phyloP scores from a whole-genome alignment of 371 early-diverging fungal species.

The Dinochytrium kinnereticum region DNA sequence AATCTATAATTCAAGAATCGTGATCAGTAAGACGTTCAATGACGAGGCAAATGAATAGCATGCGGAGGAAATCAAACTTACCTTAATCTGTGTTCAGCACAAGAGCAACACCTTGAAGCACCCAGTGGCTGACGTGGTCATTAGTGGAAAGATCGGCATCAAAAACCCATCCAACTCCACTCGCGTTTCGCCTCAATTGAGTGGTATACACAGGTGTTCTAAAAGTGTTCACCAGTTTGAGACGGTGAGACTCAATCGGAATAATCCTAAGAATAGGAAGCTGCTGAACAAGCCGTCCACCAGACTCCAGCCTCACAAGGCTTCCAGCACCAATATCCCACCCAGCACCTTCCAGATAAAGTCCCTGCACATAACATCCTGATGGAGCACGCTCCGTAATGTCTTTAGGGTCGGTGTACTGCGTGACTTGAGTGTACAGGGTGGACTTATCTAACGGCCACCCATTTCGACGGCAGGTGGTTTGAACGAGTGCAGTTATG shows the following conservation, averaged over 20 bases:
- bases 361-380: slow-evolving; percentile 61
- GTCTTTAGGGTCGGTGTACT: slow-evolving; percentile 53
- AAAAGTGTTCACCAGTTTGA: slow-evolving; percentile 64
- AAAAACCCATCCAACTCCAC: slow-evolving; percentile 66
- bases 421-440: slow-evolving; percentile 63
- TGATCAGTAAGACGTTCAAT: too few relatives aligned
- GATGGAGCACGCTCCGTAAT: slow-evolving; percentile 57
- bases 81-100: slow-evolving; percentile 58
- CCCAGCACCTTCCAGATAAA: slow-evolving; percentile 64
- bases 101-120: slow-evolving; percentile 62
- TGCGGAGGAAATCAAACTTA: too few relatives aligned
- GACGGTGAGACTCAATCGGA: slow-evolving; percentile 60
- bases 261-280: slow-evolving; percentile 65
- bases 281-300: slow-evolving; percentile 53
- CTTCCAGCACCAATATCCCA: slow-evolving; percentile 54
- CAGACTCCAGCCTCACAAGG: slow-evolving; percentile 54
- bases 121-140: slow-evolving; percentile 63
- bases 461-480: slow-evolving; percentile 60
- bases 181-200: slow-evolving; percentile 60
- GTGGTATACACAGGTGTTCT: slow-evolving; percentile 67
- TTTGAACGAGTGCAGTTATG: slow-evolving; percentile 63
- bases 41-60: too few relatives aligned
- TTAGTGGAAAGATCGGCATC: slow-evolving; percentile 63
- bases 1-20: too few relatives aligned
- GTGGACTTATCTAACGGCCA: slow-evolving; percentile 67